Evolutionary conservation across 495 filamentous ascomycete species (phyloP), one percentile per base, ranked within the genome.

Genomic region (Hypoxylon rickii): DNA sequence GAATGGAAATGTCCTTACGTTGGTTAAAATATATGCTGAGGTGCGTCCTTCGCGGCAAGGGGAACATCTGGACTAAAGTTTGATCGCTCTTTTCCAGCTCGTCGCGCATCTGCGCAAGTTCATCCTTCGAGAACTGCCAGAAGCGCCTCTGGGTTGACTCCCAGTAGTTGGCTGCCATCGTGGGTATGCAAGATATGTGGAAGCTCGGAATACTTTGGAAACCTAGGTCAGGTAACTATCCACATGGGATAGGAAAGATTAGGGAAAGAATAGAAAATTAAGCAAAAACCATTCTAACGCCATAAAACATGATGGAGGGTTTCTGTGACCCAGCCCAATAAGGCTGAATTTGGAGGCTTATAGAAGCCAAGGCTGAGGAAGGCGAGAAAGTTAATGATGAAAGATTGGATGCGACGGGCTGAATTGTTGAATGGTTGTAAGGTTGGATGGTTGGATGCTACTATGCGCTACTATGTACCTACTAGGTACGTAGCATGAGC

Each of bases 101-200:
- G 52, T 85, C 79, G 47, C 94, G 85, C 65, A 88, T 80, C 33
- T 86, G 81, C 8, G 83, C 82, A 39, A 98, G 78, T 59, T 87
- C 83, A 60, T 87, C 83, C 60, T 88, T 85, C 33, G 92, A 84
- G 74, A 94, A 97, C 51, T 90, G 86, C 95, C 95, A 98, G 73
- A 89, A 81, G 58, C 82, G 84, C 46, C 87, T 83, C 73, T 98
- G 94, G 12, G 91, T 92, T 42, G 93, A 97, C 48, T 87, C 88
- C 94, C 95, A 98, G 73, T 89, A 98, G 72, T 94, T 97, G 64
- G 93, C 89, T 45, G 94, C 92, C 94, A 98, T 98, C 36, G 37
- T 55, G 22, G 36, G 26, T 49, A 39, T 46, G 15, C 7, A 19
- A 17, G n/a, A n/a, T n/a, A n/a, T n/a, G n/a, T n/a, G n/a, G n/a